Base-by-base conservation (phyloP, 208 protist genomes). In the Leishmania guyanensis region DNA sequence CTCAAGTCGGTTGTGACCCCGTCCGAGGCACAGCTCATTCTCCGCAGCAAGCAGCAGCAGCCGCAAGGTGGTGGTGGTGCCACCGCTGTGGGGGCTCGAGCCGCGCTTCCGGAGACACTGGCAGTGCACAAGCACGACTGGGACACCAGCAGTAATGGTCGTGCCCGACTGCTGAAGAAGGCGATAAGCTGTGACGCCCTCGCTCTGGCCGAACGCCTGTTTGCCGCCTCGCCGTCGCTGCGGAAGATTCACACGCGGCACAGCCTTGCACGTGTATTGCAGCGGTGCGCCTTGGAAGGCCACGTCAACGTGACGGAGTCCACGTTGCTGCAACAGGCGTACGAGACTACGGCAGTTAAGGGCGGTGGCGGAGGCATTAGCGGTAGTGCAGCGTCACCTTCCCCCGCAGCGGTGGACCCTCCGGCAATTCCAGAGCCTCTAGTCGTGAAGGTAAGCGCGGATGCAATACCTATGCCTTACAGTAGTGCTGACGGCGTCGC, bases 231-330 rank as follows among this genome's bases (percentile, higher is more conserved):
- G 14, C 85, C 86, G 54, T 94, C 91, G 17, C 91, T 98, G 87
- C 92, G 94, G 82, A 93, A 96, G 79, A 88, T 97, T 33, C 91
- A 98, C 91, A 97, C 93, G 20, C 93, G 92, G 79, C 91, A 93
- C 75, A 96, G 90, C 68, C 87, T 98, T 4, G 95, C 94, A 12
- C 88, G 92, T 29, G 78, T 97, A 46, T 83, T 98, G 75, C 92
- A 97, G 86, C 80, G 82, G 36, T 95, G 94, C 71, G 94, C 89
- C 17, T 73, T 97, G 73, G 88, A 79, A 17, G 93, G 91, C 39
- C 46, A 84, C 51, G 68, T 85, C 17, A 81, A 91, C 54, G 86
- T 87, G 48, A 88, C 78, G 33, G 91, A 93, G 78, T 86, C 88
- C 3, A 71, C 78, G 62, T 78, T 88, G 48, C 36, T 80, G 50